Conservation (phyloP, 768 basidiomycete genomes). For the Boletus vermiculosoides region DNA sequence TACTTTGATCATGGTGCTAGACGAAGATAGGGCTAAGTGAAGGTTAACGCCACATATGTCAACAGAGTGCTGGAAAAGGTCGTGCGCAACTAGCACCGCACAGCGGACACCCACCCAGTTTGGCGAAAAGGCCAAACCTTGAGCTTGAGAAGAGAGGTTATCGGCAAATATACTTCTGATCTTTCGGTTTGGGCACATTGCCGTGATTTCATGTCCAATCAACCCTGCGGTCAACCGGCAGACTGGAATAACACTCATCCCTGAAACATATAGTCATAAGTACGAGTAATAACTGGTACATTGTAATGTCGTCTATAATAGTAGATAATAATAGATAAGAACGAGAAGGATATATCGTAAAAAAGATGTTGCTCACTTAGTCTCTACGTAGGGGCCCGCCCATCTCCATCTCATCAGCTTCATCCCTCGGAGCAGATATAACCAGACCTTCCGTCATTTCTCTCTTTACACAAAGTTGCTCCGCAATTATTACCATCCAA, state of each 20-base stretch:
- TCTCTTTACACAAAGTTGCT: conserved; percentile 87
- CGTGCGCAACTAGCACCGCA: conserved; percentile 4
- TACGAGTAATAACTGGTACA: conserved; percentile 21
- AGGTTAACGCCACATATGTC: conserved; percentile 19
- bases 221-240: conserved; percentile 1
- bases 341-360: conserved; percentile 1
- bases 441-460: conserved; percentile 86
- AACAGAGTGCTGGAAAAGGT: background rate
- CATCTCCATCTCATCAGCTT: conserved; percentile 56
- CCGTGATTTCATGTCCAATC: conserved; percentile 4
- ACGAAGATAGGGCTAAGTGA: conserved; percentile 5
- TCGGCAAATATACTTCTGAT: conserved; percentile 2
- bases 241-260: conserved; percentile 4
- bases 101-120: conserved; percentile 1
- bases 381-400: conserved; percentile 50
- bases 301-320: conserved; percentile 17
- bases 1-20: conserved; percentile 9
- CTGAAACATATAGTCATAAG: conserved; percentile 19
- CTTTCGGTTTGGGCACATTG: background rate
- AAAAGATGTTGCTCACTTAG: conserved; percentile 48
- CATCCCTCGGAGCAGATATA: conserved; percentile 44
- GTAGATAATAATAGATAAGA: conserved; percentile 9
- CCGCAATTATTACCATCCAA: conserved; percentile 77
- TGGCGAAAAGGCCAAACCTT: conserved; percentile 9
- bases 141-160: conserved; percentile 10